A percentile compares a stretch with the other conserved stretches of the same genome.
phyloP scores from a whole-genome alignment of 805 yeast genomes.

The Jamesozyma spencerorum region DNA sequence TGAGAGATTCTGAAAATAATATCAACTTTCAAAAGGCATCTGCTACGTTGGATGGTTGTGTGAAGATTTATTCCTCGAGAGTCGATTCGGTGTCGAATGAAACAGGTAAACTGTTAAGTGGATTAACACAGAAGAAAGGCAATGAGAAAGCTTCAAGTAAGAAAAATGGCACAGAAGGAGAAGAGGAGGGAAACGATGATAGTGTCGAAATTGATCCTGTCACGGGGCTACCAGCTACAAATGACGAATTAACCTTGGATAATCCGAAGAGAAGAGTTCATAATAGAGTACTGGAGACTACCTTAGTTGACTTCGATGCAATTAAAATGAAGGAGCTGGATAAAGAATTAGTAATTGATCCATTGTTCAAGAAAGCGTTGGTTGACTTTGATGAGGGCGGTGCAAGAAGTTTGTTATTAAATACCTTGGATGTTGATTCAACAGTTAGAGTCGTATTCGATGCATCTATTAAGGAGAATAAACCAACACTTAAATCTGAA shows the following conservation, averaged over 20 bases:
- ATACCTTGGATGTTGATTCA: conserved; percentile 47
- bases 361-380: conserved; percentile 62
- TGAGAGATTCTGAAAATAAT: conserved; percentile 62
- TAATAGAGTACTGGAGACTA: conserved; percentile 33
- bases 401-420: conserved; percentile 57
- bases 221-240: conserved; percentile 28
- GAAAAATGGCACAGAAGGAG: conserved; percentile 13
- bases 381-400: conserved; percentile 82
- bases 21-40: conserved; percentile 88
- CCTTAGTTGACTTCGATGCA: conserved; percentile 42
- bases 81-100: conserved; percentile 89
- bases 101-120: conserved; percentile 75
- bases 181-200: conserved; percentile 14
- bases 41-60: conserved; percentile 89
- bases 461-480: conserved; percentile 36
- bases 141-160: conserved; percentile 13
- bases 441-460: conserved; percentile 57
- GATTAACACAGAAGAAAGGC: conserved; percentile 44
- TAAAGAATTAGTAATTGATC: conserved; percentile 60
- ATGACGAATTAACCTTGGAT: conserved; percentile 17
- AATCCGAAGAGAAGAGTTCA: conserved; percentile 22
- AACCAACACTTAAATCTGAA: no score
- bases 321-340: conserved; percentile 49
- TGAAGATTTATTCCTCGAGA: conserved; percentile 81
- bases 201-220: conserved; percentile 26